Evolutionary conservation across 2,329 filamentous ascomycete species (phyloP), one percentile per base, ranked within the genome.

Genomic region (Metarhizium robertsii): DNA sequence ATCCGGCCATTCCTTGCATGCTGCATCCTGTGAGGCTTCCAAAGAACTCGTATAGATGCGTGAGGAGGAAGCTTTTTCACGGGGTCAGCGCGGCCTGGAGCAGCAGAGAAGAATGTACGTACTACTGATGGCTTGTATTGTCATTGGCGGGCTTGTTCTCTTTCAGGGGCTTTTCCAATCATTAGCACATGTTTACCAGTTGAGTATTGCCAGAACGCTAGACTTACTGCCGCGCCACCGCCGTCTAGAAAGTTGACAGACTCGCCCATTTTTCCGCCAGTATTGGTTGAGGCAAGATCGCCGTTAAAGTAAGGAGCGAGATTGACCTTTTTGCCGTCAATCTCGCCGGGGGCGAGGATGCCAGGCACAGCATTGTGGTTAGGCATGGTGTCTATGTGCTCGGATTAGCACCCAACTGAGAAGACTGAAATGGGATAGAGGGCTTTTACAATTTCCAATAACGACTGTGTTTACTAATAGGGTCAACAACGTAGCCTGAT

Each of bases 31-130:
- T 74, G 25, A 85, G 73, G 29, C 71, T 71, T 52, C 79, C 81
- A 64, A 85, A 85, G 73, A 79, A 85, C 60, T 79, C 67, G 70
- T 85, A 85, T 42, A 85, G 70, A 63, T 85, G 82, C 48, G 79
- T 84, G 58, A 85, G 67, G 55, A 85, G 78, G 58, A 73, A 73
- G 66, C 78, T 80, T 34, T 34, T 34, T 2, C 10, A 34, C 10
- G 6, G 32, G 32, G 32, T 34, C 32, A 34, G 32, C 32, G 10
- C 10, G 32, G 32, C 10, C 10, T 11, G 25, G 25, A 7, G 32
- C 32, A 34, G 7, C 32, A 11, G 32, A 1, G 10, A 34, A 34
- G 32, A 1, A 34, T 34, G 29, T 29, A 66, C 72, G 54, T 73
- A 81, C 79, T 80, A 81, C 53, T 56, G 57, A n/a, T 52, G 55